Evolutionary conservation across 805 yeast genomes (phyloP), one percentile per base, ranked within the genome.

Genomic region (Wickerhamiella siamensis): DNA sequence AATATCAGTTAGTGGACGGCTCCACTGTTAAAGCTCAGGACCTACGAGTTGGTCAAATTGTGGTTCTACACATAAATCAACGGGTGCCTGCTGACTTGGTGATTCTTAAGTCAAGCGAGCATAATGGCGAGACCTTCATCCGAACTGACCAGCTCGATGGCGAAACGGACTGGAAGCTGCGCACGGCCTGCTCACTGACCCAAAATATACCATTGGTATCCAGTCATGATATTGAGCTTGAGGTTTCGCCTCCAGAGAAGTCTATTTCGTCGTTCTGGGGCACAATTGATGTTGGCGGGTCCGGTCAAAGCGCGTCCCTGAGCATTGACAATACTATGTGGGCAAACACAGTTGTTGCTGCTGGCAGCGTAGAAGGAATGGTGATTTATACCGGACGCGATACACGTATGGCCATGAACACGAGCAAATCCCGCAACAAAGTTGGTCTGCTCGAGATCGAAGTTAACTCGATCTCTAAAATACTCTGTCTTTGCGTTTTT

Each of bases 111-210:
- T 78, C 95, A 1, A 77, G 84, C 43, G 95, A 83, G 56, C 61
- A 65, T 3, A 56, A 68, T 2, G 96, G 95, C 5, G 99, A 91
- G 56, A 72, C 87, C 2, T 91, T 93, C 54, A 83, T 91, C 49
- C 82, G 94, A 53, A 91, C 99, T 0, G 99, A 91, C 64, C 99
- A 91, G 62, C 67, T 91, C 39, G 99, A 91, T 60, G 99, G 99
- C 56, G 99, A 91, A 60, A 91, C 99, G 4, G 99, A 91, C 63
- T 91, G 99, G 99, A 91, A 91, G 59, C 66, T 91, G 42, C 68
- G 98, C 52, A 63, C 83, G 31, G 91, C 95, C 0, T 71, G 78
- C 38, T 70, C 77, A 10, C 54, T 76, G 22, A 83, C 95, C 1
- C 97, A 88, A 59, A 59, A 29, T 50, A 74, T 34, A 60, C 72